Conservation (phyloP, 257 asterid species). For the Nicotiana knightiana region DNA sequence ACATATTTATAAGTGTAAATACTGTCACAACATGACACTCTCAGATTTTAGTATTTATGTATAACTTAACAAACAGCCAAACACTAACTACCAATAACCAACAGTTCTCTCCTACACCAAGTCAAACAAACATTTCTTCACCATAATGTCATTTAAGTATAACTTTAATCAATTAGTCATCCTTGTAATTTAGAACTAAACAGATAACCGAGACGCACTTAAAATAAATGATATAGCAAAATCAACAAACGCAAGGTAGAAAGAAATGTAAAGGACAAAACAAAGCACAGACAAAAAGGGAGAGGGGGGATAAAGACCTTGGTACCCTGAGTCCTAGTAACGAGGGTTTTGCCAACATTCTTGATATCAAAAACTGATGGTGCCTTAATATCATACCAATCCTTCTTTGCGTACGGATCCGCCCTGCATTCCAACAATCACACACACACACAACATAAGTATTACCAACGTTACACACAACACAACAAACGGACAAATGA, state of each 20-base stretch:
- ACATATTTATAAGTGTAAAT: too few species aligned
- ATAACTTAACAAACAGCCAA: neutral
- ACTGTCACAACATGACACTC: too few species aligned
- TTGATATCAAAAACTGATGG: conserved; percentile 3
- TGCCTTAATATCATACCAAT: conserved; percentile 5
- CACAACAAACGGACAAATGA: neutral
- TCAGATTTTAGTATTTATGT: too few species aligned
- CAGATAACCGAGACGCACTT: neutral
- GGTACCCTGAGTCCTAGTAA: conserved; percentile 1
- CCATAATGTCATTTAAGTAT: neutral
- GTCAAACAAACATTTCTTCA: neutral
- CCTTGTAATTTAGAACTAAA: neutral
- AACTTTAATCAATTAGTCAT: neutral
- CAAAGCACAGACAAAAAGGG: neutral
- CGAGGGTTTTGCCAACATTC: conserved; percentile 2
- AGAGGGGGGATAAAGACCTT: neutral
- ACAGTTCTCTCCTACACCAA: neutral
- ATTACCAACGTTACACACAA: neutral
- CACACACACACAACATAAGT: neutral
- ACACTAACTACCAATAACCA: neutral
- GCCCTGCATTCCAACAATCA: conserved; percentile 2
- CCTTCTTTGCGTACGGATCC: neutral
- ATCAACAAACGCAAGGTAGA: neutral
- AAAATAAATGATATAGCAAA: neutral
- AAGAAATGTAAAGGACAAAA: neutral